Evolutionary conservation across 1,139 yeast species (phyloP).

Genomic region (Pichia sp.): DNA sequence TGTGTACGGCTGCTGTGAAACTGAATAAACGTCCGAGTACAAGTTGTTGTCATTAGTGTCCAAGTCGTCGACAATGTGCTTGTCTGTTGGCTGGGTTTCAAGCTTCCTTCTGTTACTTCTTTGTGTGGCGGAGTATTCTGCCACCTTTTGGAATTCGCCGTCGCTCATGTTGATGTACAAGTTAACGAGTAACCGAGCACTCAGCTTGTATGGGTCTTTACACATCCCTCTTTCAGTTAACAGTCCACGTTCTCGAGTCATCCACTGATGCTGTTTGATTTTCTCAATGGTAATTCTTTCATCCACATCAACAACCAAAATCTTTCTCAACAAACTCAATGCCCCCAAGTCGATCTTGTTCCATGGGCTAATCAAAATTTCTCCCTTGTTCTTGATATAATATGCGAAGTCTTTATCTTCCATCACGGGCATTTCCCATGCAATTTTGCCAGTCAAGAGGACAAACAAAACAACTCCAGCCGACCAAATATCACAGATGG

Average conservation of each 20-base stretch:
- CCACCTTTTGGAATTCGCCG: constrained; percentile 35
- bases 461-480: constrained; percentile 60
- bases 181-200: constrained; percentile 41
- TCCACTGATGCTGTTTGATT: constrained; percentile 52
- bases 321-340: constrained; percentile 46
- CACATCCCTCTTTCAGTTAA: constrained; percentile 44
- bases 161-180: constrained; percentile 46
- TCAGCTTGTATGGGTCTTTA: constrained; percentile 43
- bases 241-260: constrained; percentile 38
- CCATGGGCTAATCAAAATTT: constrained; percentile 47
- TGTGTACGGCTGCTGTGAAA: constrained; percentile 37
- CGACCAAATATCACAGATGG: constrained; percentile 58
- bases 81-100: constrained; percentile 35
- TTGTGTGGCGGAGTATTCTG: constrained; percentile 28
- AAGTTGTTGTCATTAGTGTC: constrained; percentile 13
- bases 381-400: constrained; percentile 42
- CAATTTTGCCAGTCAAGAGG: constrained; percentile 55
- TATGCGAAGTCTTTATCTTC: constrained; percentile 43
- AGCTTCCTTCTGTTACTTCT: constrained; percentile 14
- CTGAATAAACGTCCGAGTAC: constrained; percentile 32
- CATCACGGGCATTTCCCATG: constrained; percentile 58
- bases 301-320: constrained; percentile 44
- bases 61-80: constrained; percentile 35
- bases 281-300: constrained; percentile 39
- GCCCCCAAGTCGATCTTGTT: constrained; percentile 43